A percentile compares a stretch with the other conserved stretches of the same genome.
Conservation (phyloP, 2,329 filamentous ascomycete genomes). For the Neophaeococcomyces mojaviensis region DNA sequence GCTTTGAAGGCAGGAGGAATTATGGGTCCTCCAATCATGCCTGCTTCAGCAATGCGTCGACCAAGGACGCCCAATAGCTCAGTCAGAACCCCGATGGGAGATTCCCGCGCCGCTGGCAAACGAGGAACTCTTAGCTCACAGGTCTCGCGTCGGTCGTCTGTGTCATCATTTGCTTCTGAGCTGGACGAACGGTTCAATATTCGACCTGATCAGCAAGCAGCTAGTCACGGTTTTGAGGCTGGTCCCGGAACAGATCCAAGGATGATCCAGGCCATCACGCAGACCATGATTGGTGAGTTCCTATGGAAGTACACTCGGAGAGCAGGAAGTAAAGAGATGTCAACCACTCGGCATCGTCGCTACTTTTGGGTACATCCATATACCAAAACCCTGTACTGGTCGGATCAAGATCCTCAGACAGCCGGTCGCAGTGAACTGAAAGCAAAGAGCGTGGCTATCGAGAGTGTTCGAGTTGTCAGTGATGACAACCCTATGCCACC, state of each 20-base stretch:
- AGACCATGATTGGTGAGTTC: constrained; percentile 99
- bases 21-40: constrained; percentile 81
- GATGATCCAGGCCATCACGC: constrained; percentile 98
- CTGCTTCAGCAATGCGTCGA: constrained; percentile 65
- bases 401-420: constrained; percentile 73
- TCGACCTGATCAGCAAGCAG: constrained; percentile 47
- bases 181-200: constrained; percentile 86
- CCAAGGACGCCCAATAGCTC: constrained; percentile 56
- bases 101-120: constrained; percentile 22
- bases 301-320: constrained; percentile 99
- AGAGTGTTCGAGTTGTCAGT: constrained; percentile 81
- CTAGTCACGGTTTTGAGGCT: constrained; percentile 55
- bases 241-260: constrained; percentile 76
- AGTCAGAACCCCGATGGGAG: constrained; percentile 37
- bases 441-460: constrained; percentile 86
- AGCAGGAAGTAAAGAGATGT: constrained; percentile 79
- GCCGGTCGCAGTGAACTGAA: constrained; percentile 70
- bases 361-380: constrained; percentile 99
- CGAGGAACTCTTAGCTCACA: constrained; percentile 31
- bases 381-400: constrained; percentile 94
- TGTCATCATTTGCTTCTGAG: constrained; percentile 93
- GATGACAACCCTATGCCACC: constrained; percentile 95
- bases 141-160: constrained; percentile 65
- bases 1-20: constrained; percentile 14
- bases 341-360: constrained; percentile 78